These are phyloP conservation scores for Begonia loranthoides DNA, from an alignment of 306 rosid genomes.

Conservation along the genomic window DNA sequence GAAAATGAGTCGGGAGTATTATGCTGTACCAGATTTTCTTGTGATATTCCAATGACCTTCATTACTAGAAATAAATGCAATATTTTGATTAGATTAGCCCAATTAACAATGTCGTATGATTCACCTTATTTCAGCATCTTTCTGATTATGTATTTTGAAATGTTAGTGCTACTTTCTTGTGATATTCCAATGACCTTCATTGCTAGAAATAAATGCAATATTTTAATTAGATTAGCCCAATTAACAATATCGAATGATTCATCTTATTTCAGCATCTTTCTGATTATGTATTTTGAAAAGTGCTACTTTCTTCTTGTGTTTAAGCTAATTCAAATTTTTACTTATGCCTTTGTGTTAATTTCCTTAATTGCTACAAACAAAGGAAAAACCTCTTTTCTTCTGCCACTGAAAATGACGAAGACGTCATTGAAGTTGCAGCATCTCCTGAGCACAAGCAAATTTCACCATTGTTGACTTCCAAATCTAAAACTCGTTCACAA, in stretches of 20 bases:
- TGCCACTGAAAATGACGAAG: constrained; percentile 11
- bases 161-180: neutral
- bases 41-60: no score
- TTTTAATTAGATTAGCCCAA: no score
- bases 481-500: constrained; percentile 20
- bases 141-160: neutral
- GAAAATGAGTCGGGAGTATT: no score
- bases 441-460: constrained; percentile 22
- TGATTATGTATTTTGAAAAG: neutral
- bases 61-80: no score
- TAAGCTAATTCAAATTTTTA: neutral
- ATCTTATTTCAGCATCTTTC: no score
- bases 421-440: constrained; percentile 21
- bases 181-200: no score
- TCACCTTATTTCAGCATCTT: no score
- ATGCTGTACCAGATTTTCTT: no score
- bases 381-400: constrained; percentile 6
- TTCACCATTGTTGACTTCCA: constrained; percentile 24
- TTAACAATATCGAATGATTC: no score
- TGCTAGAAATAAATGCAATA: no score
- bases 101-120: no score
- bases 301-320: neutral
- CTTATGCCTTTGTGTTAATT: constrained; percentile 1
- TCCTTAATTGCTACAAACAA: constrained; percentile 24
- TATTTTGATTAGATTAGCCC: no score